These are phyloP conservation scores for Allium cepa DNA, from an alignment of 106 monocot species.

Conservation along the genomic window DNA sequence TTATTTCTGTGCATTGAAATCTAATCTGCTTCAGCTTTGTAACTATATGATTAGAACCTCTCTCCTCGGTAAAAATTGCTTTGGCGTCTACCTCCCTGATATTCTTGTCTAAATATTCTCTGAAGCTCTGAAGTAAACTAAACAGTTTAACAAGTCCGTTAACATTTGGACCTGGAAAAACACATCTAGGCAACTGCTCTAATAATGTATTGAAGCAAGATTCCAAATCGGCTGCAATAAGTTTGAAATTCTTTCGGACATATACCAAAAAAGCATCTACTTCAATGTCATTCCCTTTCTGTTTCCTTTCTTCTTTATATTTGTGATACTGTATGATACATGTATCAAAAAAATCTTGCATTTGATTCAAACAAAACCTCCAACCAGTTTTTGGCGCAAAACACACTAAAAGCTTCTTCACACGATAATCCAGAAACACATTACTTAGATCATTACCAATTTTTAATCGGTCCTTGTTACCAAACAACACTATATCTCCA, in stretches of 20 bases:
- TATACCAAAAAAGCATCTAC: background rate
- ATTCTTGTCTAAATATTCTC: background rate
- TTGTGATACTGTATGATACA: conserved; percentile 5
- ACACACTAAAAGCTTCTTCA: conserved; percentile 11
- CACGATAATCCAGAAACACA: conserved; percentile 42
- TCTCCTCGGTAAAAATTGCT: background rate
- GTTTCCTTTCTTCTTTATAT: background rate
- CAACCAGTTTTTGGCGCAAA: background rate
- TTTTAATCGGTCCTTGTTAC: conserved; percentile 46
- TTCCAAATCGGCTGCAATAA: background rate
- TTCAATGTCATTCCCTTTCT: background rate
- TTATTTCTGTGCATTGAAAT: conserved; percentile 13
- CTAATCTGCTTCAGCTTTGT: conserved; percentile 9
- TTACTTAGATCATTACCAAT: conserved; percentile 23
- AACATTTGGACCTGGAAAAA: background rate
- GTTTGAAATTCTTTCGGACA: background rate
- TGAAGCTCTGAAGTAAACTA: conserved; percentile 7
- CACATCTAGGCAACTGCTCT: conserved; percentile 18
- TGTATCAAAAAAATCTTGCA: conserved; percentile 17
- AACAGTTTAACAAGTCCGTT: conserved; percentile 3
- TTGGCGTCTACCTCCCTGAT: background rate
- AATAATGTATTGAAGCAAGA: conserved; percentile 8
- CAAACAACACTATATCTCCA: conserved; percentile 42
- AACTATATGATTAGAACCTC: background rate
- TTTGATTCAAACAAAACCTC: conserved; percentile 3